A percentile compares a stretch with the other conserved stretches of the same genome.
Evolutionary conservation across 2,329 filamentous ascomycete species (phyloP).

Genomic region (Ascochyta viciae-villosae): DNA sequence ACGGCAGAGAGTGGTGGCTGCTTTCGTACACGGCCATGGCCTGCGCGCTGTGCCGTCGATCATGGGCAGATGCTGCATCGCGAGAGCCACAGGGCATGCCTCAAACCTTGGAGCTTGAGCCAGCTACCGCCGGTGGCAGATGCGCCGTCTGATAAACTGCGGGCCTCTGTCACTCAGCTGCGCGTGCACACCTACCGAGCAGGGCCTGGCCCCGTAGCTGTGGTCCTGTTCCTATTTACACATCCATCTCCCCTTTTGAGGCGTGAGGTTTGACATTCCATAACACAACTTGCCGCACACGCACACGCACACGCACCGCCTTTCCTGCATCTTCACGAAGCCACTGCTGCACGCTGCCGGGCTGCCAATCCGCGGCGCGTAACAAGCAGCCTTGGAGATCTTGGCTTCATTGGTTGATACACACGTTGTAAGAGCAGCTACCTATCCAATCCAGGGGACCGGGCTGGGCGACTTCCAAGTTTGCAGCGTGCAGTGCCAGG

Average conservation of each 20-base stretch:
- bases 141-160: slow-evolving; percentile 19
- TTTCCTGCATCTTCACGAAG: slow-evolving; percentile 6
- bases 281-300: background rate
- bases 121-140: slow-evolving; percentile 2
- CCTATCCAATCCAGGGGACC: background rate
- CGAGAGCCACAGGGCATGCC: background rate
- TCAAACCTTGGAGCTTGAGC: slow-evolving; percentile 8
- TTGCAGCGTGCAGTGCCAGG: slow-evolving; percentile 1
- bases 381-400: slow-evolving; percentile 33
- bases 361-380: slow-evolving; percentile 27
- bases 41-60: slow-evolving; percentile 13
- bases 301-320: slow-evolving; percentile 2
- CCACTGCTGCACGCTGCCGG: slow-evolving; percentile 12
- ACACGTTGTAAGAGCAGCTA: slow-evolving; percentile 9
- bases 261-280: slow-evolving; percentile 4
- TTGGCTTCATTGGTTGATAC: slow-evolving; percentile 14
- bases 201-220: slow-evolving; percentile 26
- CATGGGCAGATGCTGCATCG: slow-evolving; percentile 1
- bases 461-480: slow-evolving; percentile 7
- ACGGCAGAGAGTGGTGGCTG: slow-evolving; percentile 16
- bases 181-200: slow-evolving; percentile 28
- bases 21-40: slow-evolving; percentile 10
- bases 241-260: slow-evolving; percentile 1
- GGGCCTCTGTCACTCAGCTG: slow-evolving; percentile 26
- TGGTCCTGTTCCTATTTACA: slow-evolving; percentile 8